Base-by-base conservation (phyloP, 164 flowering plant genomes). In the Dillenia suffruticosa region DNA sequence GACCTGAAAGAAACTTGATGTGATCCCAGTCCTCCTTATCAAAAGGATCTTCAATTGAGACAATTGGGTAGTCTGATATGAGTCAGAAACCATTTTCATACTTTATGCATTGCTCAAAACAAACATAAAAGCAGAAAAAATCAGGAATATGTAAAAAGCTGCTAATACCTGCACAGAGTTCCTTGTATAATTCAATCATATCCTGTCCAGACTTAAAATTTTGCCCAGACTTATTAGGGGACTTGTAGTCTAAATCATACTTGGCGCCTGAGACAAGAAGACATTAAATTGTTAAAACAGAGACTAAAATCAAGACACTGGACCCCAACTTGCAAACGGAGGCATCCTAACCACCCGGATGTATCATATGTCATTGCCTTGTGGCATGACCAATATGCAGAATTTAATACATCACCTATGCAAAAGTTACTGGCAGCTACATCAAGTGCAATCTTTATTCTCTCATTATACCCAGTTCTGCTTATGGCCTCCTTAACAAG, bases 21-120 rank as follows among this genome's bases (percentile, higher is more conserved):
- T 82, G 96, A 56, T 92, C 97, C 99, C 99, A 95, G 59, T 92
- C 97, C 73, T 95, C 99, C 80, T 84, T 89, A 78, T 95, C 97
- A 82, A 95, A 95, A 49, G 99, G 99, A 73, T 92, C 97, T 76
- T 89, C 96, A 68, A 95, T 92, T 57, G 96, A 92, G 46, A 85
- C 86, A 70, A 95, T 87, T 51, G 97, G 96, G 77, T 91, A 95
- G 58, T 84, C 99, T 95, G 72, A 13, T 52, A 59, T 52, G 40
- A 48, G 51, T 52, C n/a, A 40, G 9, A 59, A 55, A 32, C 9
- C 48, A 43, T 24, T 24, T 17, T 52, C 63, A 46, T 51, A 19
- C 52, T 24, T 1, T 24, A 55, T 19, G 44, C 24, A 61, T 9
- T 53, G 47, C 53, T 55, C 51, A 54, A 50, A 32, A 47, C 13